These are phyloP conservation scores for Trichoderma erinaceum DNA, from an alignment of 495 filamentous ascomycete genomes.

Conservation along the genomic window DNA sequence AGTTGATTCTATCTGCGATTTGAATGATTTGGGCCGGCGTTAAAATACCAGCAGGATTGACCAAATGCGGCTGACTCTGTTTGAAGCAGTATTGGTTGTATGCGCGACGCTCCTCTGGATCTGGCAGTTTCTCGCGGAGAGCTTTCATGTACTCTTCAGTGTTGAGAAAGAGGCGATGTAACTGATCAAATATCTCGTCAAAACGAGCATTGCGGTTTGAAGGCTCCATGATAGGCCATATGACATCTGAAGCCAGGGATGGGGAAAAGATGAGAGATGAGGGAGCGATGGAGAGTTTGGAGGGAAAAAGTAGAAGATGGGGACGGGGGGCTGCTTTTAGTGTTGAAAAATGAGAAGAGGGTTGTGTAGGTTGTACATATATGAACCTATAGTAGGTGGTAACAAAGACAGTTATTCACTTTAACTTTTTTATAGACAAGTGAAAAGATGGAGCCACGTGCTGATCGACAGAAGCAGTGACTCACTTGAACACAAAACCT, in stretches of 20 bases:
- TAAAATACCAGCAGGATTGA: background rate
- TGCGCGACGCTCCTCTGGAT: background rate
- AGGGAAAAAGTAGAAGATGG: background rate
- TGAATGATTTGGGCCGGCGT: background rate
- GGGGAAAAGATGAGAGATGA: background rate
- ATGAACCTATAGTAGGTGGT: too few relatives aligned
- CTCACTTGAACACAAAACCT: too few relatives aligned
- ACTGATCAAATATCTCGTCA: background rate
- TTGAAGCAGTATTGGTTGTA: background rate
- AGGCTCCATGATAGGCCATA: background rate
- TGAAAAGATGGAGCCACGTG: too few relatives aligned
- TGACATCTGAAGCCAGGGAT: background rate
- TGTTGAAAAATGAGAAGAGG: background rate
- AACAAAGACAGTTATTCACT: background rate
- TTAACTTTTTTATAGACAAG: too few relatives aligned
- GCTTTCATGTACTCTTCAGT: background rate
- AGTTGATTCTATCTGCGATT: constrained; percentile 3
- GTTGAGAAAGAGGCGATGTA: background rate
- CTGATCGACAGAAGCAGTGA: too few relatives aligned
- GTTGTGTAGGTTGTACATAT: background rate
- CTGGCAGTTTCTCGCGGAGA: background rate
- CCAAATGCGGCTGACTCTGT: background rate
- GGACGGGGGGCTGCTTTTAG: background rate
- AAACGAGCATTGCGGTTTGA: constrained; percentile 1
- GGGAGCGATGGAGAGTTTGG: background rate